Percentiles rank a stretch among this genome's conserved stretches.
phyloP scores from a whole-genome alignment of 2,329 filamentous ascomycete species.

The Penicillium thymicola region DNA sequence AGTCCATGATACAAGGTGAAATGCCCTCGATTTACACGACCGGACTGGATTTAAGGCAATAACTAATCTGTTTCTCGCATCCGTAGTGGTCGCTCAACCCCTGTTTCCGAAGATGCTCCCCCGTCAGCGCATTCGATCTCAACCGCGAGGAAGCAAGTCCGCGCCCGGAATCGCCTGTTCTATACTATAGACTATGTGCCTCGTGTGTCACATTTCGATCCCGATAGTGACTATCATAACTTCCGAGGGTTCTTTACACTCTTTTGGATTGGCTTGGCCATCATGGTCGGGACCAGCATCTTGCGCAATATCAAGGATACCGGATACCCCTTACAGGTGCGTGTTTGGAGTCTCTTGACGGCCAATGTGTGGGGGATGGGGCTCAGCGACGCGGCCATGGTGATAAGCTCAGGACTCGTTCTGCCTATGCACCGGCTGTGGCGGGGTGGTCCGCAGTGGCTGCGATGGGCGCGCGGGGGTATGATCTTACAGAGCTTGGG shows the following conservation, averaged over 20 bases:
- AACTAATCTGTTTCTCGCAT: conserved; percentile 1
- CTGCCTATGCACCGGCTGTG: conserved; percentile 71
- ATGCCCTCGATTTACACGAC: background rate
- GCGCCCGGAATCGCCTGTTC: conserved; percentile 80
- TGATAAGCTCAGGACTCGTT: conserved; percentile 66
- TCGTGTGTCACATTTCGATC: conserved; percentile 93
- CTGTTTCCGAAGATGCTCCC: conserved; percentile 83
- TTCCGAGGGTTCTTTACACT: conserved; percentile 97
- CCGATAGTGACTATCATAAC: conserved; percentile 83
- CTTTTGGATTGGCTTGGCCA: conserved; percentile 94
- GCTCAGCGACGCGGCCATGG: conserved; percentile 82
- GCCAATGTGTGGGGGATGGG: conserved; percentile 85
- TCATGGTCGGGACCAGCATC: conserved; percentile 96
- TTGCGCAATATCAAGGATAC: conserved; percentile 92
- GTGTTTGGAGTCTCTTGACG: conserved; percentile 85
- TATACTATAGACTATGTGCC: conserved; percentile 88
- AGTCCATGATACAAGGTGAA: conserved; percentile 38
- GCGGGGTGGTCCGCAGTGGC: conserved; percentile 52
- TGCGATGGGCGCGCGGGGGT: conserved; percentile 76
- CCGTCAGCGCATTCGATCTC: conserved; percentile 86
- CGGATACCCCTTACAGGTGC: conserved; percentile 76
- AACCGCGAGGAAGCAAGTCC: conserved; percentile 75
- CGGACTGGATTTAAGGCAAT: background rate
- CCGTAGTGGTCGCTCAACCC: conserved; percentile 73
- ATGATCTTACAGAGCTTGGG: conserved; percentile 78